phyloP scores from a whole-genome alignment of 1,284 basidiomycete genomes.

The Apiotrichum siamense region DNA sequence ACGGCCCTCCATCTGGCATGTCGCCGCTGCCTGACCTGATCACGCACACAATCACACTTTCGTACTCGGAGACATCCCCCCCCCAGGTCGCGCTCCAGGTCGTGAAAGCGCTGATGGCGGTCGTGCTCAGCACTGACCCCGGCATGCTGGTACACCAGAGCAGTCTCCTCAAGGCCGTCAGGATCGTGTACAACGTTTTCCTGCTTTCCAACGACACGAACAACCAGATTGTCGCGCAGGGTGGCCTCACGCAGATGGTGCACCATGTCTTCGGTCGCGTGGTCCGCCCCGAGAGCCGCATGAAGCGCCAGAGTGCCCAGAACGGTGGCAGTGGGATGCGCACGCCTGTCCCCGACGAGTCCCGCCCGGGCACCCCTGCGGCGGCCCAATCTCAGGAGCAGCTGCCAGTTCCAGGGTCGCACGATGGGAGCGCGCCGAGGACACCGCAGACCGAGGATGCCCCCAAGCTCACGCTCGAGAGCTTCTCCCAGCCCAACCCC shows the following conservation, averaged over 20 bases:
- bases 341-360: not conserved
- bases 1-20: constrained; percentile 51
- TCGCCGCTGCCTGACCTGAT: constrained; percentile 81
- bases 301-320: not conserved
- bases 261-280: constrained; percentile 83
- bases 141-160: constrained; percentile 82
- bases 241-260: constrained; percentile 93
- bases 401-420: not conserved
- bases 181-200: constrained; percentile 96
- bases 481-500: constrained; percentile 45
- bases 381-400: not conserved
- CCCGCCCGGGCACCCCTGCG: not conserved
- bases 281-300: constrained; percentile 29
- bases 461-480: constrained; percentile 13
- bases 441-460: constrained; percentile 1
- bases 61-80: constrained; percentile 78
- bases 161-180: constrained; percentile 83
- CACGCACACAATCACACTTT: constrained; percentile 86
- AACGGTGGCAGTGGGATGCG: not conserved
- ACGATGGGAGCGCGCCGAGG: not conserved
- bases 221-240: constrained; percentile 94
- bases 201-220: constrained; percentile 78
- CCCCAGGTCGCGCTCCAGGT: constrained; percentile 89
- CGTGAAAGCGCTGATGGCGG: constrained; percentile 81
- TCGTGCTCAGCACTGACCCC: constrained; percentile 72